Conservation (phyloP, 495 filamentous ascomycete genomes). For the Penicillium daleae region DNA sequence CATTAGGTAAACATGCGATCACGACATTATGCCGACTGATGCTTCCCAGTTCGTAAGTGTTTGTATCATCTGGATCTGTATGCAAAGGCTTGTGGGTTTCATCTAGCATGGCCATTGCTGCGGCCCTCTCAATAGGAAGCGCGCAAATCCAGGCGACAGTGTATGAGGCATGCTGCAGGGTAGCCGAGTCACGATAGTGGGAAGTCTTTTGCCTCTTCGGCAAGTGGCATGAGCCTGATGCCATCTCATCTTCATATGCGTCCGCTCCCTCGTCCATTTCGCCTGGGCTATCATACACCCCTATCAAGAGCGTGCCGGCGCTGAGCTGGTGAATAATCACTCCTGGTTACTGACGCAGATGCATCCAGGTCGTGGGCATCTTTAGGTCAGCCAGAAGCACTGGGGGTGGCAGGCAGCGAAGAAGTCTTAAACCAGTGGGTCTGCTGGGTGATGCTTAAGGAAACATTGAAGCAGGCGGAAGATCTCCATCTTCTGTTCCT, state of each 20-base stretch:
- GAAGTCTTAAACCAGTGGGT: neutral
- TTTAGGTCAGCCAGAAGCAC: neutral
- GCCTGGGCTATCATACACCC: neutral
- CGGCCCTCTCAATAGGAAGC: constrained; percentile 38
- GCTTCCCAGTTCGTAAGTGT: constrained; percentile 33
- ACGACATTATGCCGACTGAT: constrained; percentile 50
- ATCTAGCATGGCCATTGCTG: constrained; percentile 39
- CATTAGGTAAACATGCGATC: constrained; percentile 46
- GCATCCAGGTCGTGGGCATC: neutral
- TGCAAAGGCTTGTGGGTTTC: constrained; percentile 26
- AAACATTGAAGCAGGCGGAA: neutral
- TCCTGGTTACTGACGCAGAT: neutral
- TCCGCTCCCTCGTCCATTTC: neutral
- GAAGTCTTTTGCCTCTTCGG: neutral
- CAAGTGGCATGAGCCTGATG: neutral
- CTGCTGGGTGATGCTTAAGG: neutral
- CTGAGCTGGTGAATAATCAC: neutral
- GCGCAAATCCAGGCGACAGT: constrained; percentile 45
- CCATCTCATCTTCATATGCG: neutral
- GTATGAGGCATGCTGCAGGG: constrained; percentile 28
- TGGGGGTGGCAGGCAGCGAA: neutral
- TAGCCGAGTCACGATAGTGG: neutral
- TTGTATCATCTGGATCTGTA: constrained; percentile 26
- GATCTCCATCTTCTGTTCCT: neutral
- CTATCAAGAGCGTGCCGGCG: neutral